These are phyloP conservation scores for Chamaecyparis obtusa DNA, from an alignment of 75 land plant genomes.

Conservation along the genomic window DNA sequence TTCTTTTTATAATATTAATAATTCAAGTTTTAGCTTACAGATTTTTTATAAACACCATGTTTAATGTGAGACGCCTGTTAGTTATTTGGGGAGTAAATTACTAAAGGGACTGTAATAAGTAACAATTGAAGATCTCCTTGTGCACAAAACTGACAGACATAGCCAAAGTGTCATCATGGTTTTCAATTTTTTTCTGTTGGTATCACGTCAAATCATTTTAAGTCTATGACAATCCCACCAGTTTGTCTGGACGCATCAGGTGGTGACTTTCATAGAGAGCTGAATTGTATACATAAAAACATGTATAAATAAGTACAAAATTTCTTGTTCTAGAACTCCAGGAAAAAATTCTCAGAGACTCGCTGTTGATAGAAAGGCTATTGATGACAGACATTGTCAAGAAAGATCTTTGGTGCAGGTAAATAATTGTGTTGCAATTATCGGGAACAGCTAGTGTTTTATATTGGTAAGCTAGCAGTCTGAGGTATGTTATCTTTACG, in stretches of 20 bases:
- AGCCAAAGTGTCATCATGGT: neutral
- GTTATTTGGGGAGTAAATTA: too few relatives aligned
- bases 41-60: neutral
- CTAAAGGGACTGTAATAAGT: too few relatives aligned
- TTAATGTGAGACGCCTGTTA: too few relatives aligned
- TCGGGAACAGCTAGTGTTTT: neutral
- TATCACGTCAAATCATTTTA: too few relatives aligned
- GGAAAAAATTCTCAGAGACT: neutral
- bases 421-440: neutral
- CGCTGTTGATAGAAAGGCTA: neutral
- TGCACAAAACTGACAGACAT: too few relatives aligned
- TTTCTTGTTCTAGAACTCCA: neutral
- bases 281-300: neutral
- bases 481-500: neutral
- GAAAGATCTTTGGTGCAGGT: constrained; percentile 8
- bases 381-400: neutral
- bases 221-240: neutral
- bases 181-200: neutral
- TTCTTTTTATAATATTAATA: neutral
- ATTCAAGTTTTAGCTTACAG: neutral
- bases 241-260: neutral
- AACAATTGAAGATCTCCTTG: too few relatives aligned
- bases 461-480: neutral
- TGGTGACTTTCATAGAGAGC: neutral
- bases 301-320: neutral